Percentiles rank a stretch among this genome's conserved stretches.
Conservation (phyloP, 2,329 filamentous ascomycete species). For the Talaromyces amestolkiae region DNA sequence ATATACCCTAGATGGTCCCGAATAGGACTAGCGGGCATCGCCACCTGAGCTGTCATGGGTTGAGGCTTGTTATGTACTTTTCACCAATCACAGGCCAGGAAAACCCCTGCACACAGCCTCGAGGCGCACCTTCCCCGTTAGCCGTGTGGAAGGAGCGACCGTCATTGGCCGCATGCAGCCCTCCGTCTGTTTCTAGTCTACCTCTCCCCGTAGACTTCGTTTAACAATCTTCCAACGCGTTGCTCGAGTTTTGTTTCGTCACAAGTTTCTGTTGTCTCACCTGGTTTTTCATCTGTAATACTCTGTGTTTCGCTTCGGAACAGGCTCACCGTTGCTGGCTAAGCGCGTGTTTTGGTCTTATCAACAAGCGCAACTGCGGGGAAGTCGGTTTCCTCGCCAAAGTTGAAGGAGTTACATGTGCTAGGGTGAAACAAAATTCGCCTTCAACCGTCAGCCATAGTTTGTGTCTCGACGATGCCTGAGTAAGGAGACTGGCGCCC, state of each 20-base stretch:
- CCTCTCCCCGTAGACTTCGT: background rate
- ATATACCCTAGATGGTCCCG: background rate
- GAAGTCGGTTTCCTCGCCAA: background rate
- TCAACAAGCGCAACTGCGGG: slow-evolving; percentile 1
- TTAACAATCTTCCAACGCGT: background rate
- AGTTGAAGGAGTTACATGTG: background rate
- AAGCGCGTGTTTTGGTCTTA: background rate
- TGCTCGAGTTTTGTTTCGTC: background rate
- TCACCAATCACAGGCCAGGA: background rate
- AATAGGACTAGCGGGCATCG: slow-evolving; percentile 6
- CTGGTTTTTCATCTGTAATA: background rate
- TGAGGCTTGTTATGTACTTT: background rate
- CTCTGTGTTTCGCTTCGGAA: background rate
- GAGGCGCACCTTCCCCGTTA: background rate
- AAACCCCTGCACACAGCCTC: slow-evolving; percentile 7
- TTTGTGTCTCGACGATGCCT: slow-evolving; percentile 13
- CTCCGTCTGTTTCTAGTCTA: background rate
- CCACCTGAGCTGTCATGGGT: slow-evolving; percentile 10
- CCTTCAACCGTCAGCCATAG: background rate
- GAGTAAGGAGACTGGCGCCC: slow-evolving; percentile 18
- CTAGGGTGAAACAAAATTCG: background rate
- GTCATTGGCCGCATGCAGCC: background rate
- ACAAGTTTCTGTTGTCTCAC: background rate
- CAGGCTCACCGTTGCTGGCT: background rate
- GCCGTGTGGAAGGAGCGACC: background rate